These are phyloP conservation scores for Candida caryicola DNA, from an alignment of 805 yeast species.

Conservation along the genomic window DNA sequence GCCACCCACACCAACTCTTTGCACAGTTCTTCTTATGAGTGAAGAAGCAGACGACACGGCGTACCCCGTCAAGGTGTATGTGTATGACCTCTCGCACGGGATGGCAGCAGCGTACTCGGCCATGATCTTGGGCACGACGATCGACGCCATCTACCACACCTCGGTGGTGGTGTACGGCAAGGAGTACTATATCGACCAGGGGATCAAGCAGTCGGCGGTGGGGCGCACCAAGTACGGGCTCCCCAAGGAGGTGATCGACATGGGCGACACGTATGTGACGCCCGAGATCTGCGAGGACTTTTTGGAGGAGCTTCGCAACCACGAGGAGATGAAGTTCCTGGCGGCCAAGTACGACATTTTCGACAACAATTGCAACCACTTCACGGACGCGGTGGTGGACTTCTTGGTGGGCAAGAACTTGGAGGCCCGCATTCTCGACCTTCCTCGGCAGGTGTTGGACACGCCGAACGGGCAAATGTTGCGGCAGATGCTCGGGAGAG, in stretches of 20 bases:
- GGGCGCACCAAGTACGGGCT: slow-evolving; percentile 59
- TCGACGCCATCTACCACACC: slow-evolving; percentile 70
- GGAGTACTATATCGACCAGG: slow-evolving; percentile 61
- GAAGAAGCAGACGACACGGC: slow-evolving; percentile 18
- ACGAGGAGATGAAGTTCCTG: slow-evolving; percentile 39
- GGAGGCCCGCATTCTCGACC: slow-evolving; percentile 49
- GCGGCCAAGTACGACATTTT: slow-evolving; percentile 54
- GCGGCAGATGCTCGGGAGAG: slow-evolving; percentile 30
- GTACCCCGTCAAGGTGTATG: slow-evolving; percentile 50
- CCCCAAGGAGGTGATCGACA: slow-evolving; percentile 51
- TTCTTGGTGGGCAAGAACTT: slow-evolving; percentile 55
- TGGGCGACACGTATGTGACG: slow-evolving; percentile 53
- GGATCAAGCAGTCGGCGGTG: slow-evolving; percentile 44
- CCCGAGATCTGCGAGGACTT: slow-evolving; percentile 53
- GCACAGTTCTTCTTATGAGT: too few relatives aligned
- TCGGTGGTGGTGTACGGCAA: slow-evolving; percentile 51
- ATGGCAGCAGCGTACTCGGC: slow-evolving; percentile 52
- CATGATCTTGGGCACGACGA: slow-evolving; percentile 47
- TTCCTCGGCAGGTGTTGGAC: slow-evolving; percentile 51
- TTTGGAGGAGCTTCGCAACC: slow-evolving; percentile 44
- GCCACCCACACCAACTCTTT: too few relatives aligned
- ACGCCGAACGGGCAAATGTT: slow-evolving; percentile 36
- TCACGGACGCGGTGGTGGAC: slow-evolving; percentile 54
- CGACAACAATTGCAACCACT: slow-evolving; percentile 66
- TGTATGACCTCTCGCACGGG: slow-evolving; percentile 64